Base-by-base conservation (phyloP, 2,329 filamentous ascomycete species). In the Fusarium sp. region DNA sequence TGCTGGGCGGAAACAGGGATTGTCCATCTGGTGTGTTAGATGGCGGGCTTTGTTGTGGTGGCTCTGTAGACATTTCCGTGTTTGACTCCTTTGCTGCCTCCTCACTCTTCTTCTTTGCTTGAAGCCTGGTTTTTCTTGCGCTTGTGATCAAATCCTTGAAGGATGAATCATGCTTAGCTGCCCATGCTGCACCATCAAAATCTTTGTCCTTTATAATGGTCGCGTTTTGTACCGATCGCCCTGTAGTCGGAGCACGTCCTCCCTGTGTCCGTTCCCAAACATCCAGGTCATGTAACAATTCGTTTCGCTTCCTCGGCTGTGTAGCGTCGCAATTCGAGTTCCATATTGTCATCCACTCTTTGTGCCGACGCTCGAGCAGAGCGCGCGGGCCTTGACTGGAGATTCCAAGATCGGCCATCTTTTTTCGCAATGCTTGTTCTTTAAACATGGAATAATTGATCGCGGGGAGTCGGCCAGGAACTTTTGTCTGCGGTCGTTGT, bases 271-370 rank as follows among this genome's bases (percentile, higher is more conserved):
- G 84, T 75, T 99, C 95, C 94, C 95, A 98, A 1, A 85, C 76
- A 19, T 94, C 90, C 11, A 99, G 75, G 57, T 98, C 94, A 13
- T 84, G 85, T 14, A 96, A 76, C 5, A 99, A 75, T 53, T 95
- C 88, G 7, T 77, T 71, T 62, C 91, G 92, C 10, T 81, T 80
- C 71, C 89, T 90, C 0, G 92, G 92, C 2, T 80, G 79, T 32
- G 84, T 84, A 3, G 93, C 90, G 75, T 99, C 95, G 76, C 93
- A 97, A 72, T 99, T 99, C 10, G 96, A 91, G 74, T 99, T 99
- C 90, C 92, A 97, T 15, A 99, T 78, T 33, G 95, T 97, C 47
- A 95, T 83, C 93, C 93, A 99, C 75, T 99, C 95, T 21, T 86
- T 91, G 70, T 98, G 93, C 15, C 96, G 85, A 64, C 83, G 85